Percentiles rank a stretch among this genome's conserved stretches.
Conservation (phyloP, 352 stramenopile genomes). For the Halophytophthora batemanensis region DNA sequence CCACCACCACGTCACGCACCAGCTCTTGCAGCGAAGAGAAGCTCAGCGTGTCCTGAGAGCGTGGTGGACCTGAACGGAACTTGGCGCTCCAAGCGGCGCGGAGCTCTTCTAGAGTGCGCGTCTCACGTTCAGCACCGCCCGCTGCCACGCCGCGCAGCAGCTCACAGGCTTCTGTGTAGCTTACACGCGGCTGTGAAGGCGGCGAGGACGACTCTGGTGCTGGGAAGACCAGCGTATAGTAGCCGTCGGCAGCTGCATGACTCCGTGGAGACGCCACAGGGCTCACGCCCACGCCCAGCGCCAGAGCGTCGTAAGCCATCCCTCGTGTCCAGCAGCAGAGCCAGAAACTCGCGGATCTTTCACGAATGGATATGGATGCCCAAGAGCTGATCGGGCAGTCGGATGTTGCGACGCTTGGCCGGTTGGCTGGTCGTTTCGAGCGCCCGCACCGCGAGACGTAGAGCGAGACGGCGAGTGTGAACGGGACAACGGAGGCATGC, state of each 20-base stretch:
- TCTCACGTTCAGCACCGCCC: constrained; percentile 39
- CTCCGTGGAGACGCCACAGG: constrained; percentile 43
- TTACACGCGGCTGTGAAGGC: constrained; percentile 32
- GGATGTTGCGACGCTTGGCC: too few relatives aligned
- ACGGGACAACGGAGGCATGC: constrained; percentile 22
- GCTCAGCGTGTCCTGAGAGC: constrained; percentile 46
- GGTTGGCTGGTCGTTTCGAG: background rate
- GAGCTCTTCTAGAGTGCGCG: constrained; percentile 47
- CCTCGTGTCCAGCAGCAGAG: too few relatives aligned
- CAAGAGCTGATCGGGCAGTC: too few relatives aligned
- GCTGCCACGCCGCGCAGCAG: constrained; percentile 53
- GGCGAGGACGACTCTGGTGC: background rate
- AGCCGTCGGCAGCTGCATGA: constrained; percentile 25
- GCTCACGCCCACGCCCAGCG: constrained; percentile 31
- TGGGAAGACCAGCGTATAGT: constrained; percentile 75
- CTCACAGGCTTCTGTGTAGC: constrained; percentile 40
- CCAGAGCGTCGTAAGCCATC: constrained; percentile 48
- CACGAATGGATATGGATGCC: too few relatives aligned
- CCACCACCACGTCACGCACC: constrained; percentile 61
- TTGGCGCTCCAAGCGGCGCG: constrained; percentile 52
- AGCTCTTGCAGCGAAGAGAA: constrained; percentile 59
- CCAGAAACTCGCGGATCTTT: too few relatives aligned
- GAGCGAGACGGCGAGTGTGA: constrained; percentile 9
- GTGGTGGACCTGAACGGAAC: constrained; percentile 53
- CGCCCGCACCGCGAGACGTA: constrained; percentile 7